A percentile compares a stretch with the other conserved stretches of the same genome.
Conservation (phyloP, 768 basidiomycete species). For the Lentinula sp. region DNA sequence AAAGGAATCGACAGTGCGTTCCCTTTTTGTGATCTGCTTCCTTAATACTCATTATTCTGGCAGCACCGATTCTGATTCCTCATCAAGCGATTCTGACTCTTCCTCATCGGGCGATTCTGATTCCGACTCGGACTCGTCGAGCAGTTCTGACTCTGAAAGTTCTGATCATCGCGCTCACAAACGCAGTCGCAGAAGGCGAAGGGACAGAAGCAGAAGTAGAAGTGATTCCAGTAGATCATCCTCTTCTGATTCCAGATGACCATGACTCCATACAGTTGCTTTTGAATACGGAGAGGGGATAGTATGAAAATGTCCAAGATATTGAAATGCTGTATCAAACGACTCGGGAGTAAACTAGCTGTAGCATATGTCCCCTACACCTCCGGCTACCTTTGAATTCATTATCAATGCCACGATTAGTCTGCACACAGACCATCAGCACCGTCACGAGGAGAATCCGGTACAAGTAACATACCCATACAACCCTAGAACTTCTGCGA, state of each 20-base stretch:
- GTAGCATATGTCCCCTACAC: constrained; percentile 20
- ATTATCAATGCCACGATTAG: constrained; percentile 89
- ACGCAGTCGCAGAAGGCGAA: not conserved
- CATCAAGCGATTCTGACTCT: constrained; percentile 21
- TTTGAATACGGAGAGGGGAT: no score
- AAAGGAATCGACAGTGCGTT: constrained; percentile 27
- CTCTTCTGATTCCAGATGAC: constrained; percentile 14
- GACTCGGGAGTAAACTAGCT: not conserved
- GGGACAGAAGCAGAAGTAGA: constrained; percentile 13
- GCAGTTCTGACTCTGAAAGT: constrained; percentile 29
- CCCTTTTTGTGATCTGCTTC: not conserved
- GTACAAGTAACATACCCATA: constrained; percentile 55
- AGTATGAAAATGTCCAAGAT: not conserved
- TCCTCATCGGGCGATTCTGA: constrained; percentile 37
- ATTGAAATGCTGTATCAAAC: not conserved
- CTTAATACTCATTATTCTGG: constrained; percentile 7
- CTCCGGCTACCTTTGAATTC: constrained; percentile 63
- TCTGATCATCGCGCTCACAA: not conserved
- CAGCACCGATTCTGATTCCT: constrained; percentile 28
- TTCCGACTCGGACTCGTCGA: constrained; percentile 28
- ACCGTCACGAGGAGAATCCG: not conserved
- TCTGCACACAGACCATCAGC: constrained; percentile 23
- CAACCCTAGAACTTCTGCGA: constrained; percentile 85
- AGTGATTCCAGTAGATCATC: constrained; percentile 5
- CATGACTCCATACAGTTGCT: not conserved